These are phyloP conservation scores for Polygonum aviculare DNA, from an alignment of 148 eudicot species.

Conservation along the genomic window DNA sequence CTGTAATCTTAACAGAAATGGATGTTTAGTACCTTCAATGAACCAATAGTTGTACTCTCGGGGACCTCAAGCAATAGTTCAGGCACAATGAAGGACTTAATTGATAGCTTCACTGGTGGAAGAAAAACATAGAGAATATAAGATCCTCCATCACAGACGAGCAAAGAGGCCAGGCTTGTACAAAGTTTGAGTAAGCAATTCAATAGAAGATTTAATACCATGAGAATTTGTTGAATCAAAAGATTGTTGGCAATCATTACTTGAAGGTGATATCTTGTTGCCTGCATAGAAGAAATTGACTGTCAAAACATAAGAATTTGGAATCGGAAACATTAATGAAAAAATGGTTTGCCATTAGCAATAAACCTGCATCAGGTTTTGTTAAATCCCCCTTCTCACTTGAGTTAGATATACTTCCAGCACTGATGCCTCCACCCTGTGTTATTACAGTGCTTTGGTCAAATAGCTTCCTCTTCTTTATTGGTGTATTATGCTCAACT, in stretches of 20 bases:
- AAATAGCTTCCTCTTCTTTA: constrained; percentile 66
- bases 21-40: constrained; percentile 59
- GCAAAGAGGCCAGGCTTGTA: background rate
- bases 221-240: constrained; percentile 39
- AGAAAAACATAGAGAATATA: constrained; percentile 16
- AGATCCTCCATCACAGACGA: constrained; percentile 14
- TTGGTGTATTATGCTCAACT: constrained; percentile 47
- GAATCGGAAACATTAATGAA: background rate
- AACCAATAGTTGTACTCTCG: constrained; percentile 80
- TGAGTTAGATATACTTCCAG: constrained; percentile 74
- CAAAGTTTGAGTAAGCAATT: background rate
- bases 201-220: constrained; percentile 29
- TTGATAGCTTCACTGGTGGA: constrained; percentile 75
- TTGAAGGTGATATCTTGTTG: constrained; percentile 34
- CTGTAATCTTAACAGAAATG: background rate
- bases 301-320: background rate
- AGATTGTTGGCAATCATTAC: constrained; percentile 32
- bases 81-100: constrained; percentile 89
- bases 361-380: constrained; percentile 43
- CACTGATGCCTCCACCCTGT: constrained; percentile 59
- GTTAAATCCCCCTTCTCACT: constrained; percentile 44
- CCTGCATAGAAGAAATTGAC: constrained; percentile 32
- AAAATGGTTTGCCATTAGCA: background rate
- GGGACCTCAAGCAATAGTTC: constrained; percentile 93
- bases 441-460: constrained; percentile 36